These are phyloP conservation scores for Teunomyces stri DNA, from an alignment of 805 yeast species.

Conservation along the genomic window DNA sequence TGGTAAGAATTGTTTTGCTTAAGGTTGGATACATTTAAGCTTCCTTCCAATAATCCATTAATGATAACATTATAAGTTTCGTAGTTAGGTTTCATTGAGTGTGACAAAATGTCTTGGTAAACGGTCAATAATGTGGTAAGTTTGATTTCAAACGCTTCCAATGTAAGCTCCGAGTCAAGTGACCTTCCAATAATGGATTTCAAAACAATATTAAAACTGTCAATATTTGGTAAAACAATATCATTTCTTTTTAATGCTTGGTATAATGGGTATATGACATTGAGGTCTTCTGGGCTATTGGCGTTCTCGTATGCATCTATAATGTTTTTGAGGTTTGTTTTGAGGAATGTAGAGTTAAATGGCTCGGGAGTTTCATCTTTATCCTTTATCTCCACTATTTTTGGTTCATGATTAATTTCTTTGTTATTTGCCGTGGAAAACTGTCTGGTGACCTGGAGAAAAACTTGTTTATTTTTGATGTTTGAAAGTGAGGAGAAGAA, in stretches of 20 bases:
- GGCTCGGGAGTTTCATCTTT: background rate
- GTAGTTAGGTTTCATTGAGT: conserved; percentile 51
- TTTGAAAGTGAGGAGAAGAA: conserved; percentile 21
- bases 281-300: conserved; percentile 20
- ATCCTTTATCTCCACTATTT: background rate
- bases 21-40: conserved; percentile 22
- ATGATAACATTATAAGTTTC: conserved; percentile 53
- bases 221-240: conserved; percentile 46
- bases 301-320: conserved; percentile 14
- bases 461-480: conserved; percentile 1
- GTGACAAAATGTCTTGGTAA: conserved; percentile 59
- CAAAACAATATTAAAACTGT: conserved; percentile 53
- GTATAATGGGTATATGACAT: conserved; percentile 38
- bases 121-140: conserved; percentile 62
- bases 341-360: conserved; percentile 19
- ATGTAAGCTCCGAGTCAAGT: conserved; percentile 29
- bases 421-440: conserved; percentile 4
- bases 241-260: conserved; percentile 40
- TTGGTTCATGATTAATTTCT: conserved; percentile 5
- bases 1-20: conserved; percentile 4
- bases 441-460: conserved; percentile 9
- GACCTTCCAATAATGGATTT: conserved; percentile 51
- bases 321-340: conserved; percentile 21
- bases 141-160: conserved; percentile 51
- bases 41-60: conserved; percentile 48